Percentiles rank a stretch among this genome's conserved stretches.
Evolutionary conservation across 2,329 filamentous ascomycete species (phyloP).

Genomic region (Scytalidium lignicola): DNA sequence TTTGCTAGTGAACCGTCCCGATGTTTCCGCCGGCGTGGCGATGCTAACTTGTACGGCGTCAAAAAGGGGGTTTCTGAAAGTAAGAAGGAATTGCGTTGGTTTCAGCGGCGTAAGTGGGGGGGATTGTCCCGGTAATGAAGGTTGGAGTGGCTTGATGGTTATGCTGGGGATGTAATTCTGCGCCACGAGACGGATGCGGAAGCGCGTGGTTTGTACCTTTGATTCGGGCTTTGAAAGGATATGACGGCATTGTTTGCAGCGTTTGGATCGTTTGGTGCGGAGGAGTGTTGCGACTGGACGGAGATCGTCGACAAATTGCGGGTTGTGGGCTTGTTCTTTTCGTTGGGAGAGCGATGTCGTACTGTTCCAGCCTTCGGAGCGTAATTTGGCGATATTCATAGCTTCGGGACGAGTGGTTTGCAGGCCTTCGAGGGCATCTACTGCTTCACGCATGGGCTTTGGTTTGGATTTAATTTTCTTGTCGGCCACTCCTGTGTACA

Average conservation of each 20-base stretch:
- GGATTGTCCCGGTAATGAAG: slow-evolving; percentile 18
- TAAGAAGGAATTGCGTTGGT: slow-evolving; percentile 76
- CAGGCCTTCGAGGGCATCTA: slow-evolving; percentile 66
- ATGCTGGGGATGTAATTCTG: slow-evolving; percentile 83
- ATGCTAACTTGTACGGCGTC: slow-evolving; percentile 83
- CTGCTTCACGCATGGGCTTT: slow-evolving; percentile 75
- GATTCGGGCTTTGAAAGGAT: slow-evolving; percentile 92
- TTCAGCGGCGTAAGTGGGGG: slow-evolving; percentile 33
- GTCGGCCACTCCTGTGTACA: slow-evolving; percentile 66
- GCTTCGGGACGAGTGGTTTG: slow-evolving; percentile 55
- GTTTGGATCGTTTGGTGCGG: slow-evolving; percentile 88
- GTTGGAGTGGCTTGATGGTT: slow-evolving; percentile 59
- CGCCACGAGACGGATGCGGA: slow-evolving; percentile 88
- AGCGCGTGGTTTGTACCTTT: slow-evolving; percentile 83
- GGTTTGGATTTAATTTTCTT: slow-evolving; percentile 64
- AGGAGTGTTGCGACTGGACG: slow-evolving; percentile 79
- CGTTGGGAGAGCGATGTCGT: slow-evolving; percentile 52
- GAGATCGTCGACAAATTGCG: slow-evolving; percentile 63
- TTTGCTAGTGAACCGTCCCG: slow-evolving; percentile 68
- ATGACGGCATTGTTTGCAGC: slow-evolving; percentile 86
- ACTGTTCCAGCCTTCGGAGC: slow-evolving; percentile 55
- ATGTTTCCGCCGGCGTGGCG: slow-evolving; percentile 75
- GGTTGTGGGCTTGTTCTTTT: slow-evolving; percentile 39
- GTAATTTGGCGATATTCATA: slow-evolving; percentile 50
- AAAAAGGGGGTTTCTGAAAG: slow-evolving; percentile 90